phyloP scores from a whole-genome alignment of 345 rosid species.

The Gossypium herbaceum region DNA sequence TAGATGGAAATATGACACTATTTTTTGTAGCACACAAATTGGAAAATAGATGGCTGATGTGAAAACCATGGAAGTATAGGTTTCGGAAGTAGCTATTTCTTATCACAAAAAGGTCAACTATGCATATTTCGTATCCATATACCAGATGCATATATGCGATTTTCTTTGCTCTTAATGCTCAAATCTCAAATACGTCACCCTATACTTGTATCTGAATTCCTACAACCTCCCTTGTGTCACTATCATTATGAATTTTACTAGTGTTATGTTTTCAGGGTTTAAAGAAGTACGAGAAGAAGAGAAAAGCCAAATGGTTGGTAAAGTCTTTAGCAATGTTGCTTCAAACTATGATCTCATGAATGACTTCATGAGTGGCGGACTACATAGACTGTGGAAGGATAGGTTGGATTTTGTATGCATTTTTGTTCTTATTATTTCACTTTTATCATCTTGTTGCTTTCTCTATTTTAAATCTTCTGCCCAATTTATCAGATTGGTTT shows the following conservation, averaged over 20 bases:
- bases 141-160: neutral
- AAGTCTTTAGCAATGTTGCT: slow-evolving; percentile 85
- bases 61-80: neutral
- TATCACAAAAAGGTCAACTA: neutral
- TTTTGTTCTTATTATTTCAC: slow-evolving; percentile 2
- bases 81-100: neutral
- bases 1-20: neutral
- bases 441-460: slow-evolving; percentile 5
- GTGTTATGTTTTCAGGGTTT: slow-evolving; percentile 55
- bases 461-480: slow-evolving; percentile 7
- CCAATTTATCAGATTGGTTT: slow-evolving; percentile 57
- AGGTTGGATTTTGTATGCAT: slow-evolving; percentile 40
- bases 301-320: slow-evolving; percentile 73
- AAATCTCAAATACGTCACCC: neutral
- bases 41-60: neutral
- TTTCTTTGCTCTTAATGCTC: neutral
- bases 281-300: slow-evolving; percentile 85
- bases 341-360: slow-evolving; percentile 95
- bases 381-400: slow-evolving; percentile 95
- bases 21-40: neutral
- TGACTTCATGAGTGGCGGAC: slow-evolving; percentile 91
- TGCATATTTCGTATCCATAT: neutral
- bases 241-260: neutral
- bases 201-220: slow-evolving; percentile 5
- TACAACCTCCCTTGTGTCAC: neutral